phyloP scores from a whole-genome alignment of 768 basidiomycete genomes.

The Hericium alpestre region DNA sequence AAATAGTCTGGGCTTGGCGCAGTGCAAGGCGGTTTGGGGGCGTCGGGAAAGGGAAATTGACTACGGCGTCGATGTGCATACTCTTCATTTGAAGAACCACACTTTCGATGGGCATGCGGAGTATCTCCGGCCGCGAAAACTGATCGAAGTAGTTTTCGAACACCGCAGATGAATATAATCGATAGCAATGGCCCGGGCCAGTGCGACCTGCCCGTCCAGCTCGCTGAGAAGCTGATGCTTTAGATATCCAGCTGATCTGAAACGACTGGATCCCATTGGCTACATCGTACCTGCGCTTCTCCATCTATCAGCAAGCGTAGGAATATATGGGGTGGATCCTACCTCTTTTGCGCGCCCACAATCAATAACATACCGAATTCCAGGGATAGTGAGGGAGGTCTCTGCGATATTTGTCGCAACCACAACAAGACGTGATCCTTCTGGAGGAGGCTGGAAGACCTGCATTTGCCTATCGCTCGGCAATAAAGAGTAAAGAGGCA shows the following conservation, averaged over 20 bases:
- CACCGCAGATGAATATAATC: conserved; percentile 90
- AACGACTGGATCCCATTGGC: conserved; percentile 82
- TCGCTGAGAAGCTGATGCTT: conserved; percentile 43
- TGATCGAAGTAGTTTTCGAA: conserved; percentile 87
- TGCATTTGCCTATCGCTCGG: conserved; percentile 91
- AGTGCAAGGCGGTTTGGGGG: conserved; percentile 75
- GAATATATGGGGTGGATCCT: background rate
- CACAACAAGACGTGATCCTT: conserved; percentile 76
- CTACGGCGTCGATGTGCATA: conserved; percentile 94
- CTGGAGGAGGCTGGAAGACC: conserved; percentile 80
- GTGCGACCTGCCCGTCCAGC: conserved; percentile 96
- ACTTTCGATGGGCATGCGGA: conserved; percentile 93
- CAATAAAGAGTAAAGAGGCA: conserved; percentile 88
- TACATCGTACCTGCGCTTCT: conserved; percentile 73
- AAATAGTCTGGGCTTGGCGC: conserved; percentile 68
- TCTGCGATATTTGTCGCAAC: conserved; percentile 96
- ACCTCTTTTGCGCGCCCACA: conserved; percentile 94
- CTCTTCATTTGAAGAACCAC: conserved; percentile 97
- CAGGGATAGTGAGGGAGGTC: conserved; percentile 93
- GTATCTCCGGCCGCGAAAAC: conserved; percentile 84
- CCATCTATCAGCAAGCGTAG: too few species aligned
- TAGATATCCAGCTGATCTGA: conserved; percentile 68
- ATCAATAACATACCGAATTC: conserved; percentile 96
- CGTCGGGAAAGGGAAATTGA: conserved; percentile 98
- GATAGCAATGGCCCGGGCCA: conserved; percentile 96